Evolutionary conservation across 352 stramenopile genomes (phyloP), one percentile per base, ranked within the genome.

Genomic region (Pythium biforme): DNA sequence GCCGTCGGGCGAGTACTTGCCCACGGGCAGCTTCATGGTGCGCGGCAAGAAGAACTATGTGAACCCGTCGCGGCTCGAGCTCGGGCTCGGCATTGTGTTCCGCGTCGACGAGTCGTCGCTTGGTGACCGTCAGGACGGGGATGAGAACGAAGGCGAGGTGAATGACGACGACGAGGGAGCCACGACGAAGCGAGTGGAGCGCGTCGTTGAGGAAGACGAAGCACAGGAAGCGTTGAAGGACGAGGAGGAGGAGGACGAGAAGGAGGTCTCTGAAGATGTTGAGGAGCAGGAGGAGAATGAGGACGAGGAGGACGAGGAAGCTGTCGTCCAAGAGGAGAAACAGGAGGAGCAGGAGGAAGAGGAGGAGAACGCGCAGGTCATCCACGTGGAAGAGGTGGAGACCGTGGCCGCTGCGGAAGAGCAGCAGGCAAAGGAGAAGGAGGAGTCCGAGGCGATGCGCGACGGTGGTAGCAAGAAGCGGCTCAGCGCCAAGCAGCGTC

Each of bases 21-120:
- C 89, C 10, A 98, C 97, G 0, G 97, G 97, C 37, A 97, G 83
- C 37, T 99, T 99, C 72, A 99, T 99, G 96, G 91, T 98, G 29
- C 84, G 91, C 2, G 93, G 93, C 57, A 97, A 96, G 75, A 98
- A 98, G 73, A 97, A 98, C 74, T 98, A 90, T 65, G 90, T 98
- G 22, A 89, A 88, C 33, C 86, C 90, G 22, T 90, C 81, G 22
- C 71, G 87, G 15, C 70, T 98, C 46, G 93, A 98, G 63, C 95
- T 98, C 81, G 90, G 92, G 0, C 80, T 97, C 29, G 90, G 77
- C 3, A 83, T 98, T 41, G 69, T 98, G 7, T 98, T 98, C 72
- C 89, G 88, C 22, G 69, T 98, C 22, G 92, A 97, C 45, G 88
- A 97, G 54, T 85, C 83, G 55, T 90, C 72, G n/a, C 62, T 95